Conservation (phyloP, 2,329 filamentous ascomycete species). For the Fusarium dlaminii region DNA sequence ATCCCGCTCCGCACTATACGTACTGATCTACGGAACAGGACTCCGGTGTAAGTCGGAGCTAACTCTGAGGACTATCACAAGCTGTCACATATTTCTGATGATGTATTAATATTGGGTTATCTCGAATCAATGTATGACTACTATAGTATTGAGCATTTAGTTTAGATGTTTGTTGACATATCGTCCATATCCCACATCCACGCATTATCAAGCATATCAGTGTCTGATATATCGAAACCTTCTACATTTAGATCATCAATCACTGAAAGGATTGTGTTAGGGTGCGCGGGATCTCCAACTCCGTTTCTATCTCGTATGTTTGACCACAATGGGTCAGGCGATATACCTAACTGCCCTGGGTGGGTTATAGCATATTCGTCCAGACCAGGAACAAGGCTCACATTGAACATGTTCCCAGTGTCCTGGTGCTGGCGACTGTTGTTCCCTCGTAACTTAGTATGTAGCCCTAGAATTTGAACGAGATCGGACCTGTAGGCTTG, state of each 20-base stretch:
- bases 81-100: not conserved
- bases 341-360: not conserved
- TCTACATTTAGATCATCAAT: slow-evolving; percentile 28
- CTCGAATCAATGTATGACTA: not conserved
- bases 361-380: slow-evolving; percentile 18
- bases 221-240: slow-evolving; percentile 1
- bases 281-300: not conserved
- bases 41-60: slow-evolving; percentile 2
- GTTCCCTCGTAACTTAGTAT: slow-evolving; percentile 18
- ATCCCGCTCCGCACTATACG: not conserved
- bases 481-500: slow-evolving; percentile 31
- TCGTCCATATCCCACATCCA: slow-evolving; percentile 31
- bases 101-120: not conserved
- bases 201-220: slow-evolving; percentile 12
- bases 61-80: not conserved
- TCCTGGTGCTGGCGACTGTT: not conserved
- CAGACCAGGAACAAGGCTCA: not conserved
- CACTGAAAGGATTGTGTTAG: slow-evolving; percentile 26
- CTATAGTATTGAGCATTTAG: not conserved
- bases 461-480: slow-evolving; percentile 25
- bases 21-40: not conserved
- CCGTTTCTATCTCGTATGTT: not conserved
- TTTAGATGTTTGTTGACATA: not conserved
- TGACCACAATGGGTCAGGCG: slow-evolving; percentile 33
- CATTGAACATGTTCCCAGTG: not conserved